Conservation (phyloP, 257 asterid species). For the Nicotiana sylvestris region DNA sequence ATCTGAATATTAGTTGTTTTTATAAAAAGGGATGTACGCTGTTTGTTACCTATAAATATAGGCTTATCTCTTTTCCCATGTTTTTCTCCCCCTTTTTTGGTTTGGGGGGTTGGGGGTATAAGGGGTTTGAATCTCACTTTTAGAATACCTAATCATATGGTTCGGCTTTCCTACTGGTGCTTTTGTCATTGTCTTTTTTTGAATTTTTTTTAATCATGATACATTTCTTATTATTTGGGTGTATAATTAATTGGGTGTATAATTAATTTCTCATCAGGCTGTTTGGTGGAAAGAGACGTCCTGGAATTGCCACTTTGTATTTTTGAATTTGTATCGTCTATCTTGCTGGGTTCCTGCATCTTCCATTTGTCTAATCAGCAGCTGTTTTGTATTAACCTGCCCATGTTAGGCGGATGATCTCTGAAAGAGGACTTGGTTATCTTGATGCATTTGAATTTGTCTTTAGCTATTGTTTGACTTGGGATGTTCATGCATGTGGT, state of each 20-base stretch:
- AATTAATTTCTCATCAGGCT: neutral
- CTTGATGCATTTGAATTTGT: neutral
- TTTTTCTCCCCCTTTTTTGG: neutral
- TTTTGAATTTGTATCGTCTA: neutral
- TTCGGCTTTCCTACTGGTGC: neutral
- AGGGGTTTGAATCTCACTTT: neutral
- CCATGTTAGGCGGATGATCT: neutral
- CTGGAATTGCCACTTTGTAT: neutral
- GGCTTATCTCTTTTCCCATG: neutral
- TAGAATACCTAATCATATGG: neutral
- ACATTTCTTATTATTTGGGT: neutral
- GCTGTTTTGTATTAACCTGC: neutral
- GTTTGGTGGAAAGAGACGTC: neutral
- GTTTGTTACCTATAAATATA: neutral
- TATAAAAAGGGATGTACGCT: neutral
- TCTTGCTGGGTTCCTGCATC: neutral
- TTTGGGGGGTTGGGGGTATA: neutral
- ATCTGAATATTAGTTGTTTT: neutral
- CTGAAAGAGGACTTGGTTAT: neutral
- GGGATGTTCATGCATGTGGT: neutral
- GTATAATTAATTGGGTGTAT: neutral
- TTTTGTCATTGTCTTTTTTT: neutral
- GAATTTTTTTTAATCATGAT: neutral
- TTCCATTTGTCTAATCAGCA: neutral
- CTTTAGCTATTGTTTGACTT: neutral